Conservation (phyloP, 257 asterid species). For the Forsythia viridissima region DNA sequence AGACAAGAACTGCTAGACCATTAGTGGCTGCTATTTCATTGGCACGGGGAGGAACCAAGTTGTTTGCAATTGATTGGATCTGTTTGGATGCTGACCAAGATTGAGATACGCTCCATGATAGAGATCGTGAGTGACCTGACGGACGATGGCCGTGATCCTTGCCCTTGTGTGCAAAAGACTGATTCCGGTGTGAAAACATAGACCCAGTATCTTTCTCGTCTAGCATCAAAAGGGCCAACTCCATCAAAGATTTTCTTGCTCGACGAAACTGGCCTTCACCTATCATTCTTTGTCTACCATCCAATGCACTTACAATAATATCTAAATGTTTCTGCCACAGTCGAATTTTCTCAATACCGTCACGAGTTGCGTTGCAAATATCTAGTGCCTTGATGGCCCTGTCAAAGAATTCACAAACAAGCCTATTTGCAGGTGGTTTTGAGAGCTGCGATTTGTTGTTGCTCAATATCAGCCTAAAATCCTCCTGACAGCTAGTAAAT, state of each 20-base stretch:
- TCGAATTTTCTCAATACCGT: slow-evolving; percentile 75
- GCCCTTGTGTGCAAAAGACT: slow-evolving; percentile 77
- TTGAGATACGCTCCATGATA: slow-evolving; percentile 92
- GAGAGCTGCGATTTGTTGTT: slow-evolving; percentile 46
- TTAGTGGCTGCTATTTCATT: slow-evolving; percentile 60
- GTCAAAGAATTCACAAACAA: slow-evolving; percentile 67
- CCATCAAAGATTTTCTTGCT: slow-evolving; percentile 79
- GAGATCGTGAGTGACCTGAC: slow-evolving; percentile 78
- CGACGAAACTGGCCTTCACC: slow-evolving; percentile 81
- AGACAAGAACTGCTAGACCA: slow-evolving; percentile 59
- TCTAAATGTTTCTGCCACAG: slow-evolving; percentile 82
- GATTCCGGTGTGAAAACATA: slow-evolving; percentile 59
- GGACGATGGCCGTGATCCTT: slow-evolving; percentile 56
- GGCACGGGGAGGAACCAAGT: slow-evolving; percentile 69
- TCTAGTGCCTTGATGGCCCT: slow-evolving; percentile 83
- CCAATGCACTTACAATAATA: slow-evolving; percentile 65
- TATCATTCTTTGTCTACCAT: slow-evolving; percentile 36
- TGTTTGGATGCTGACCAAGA: slow-evolving; percentile 96
- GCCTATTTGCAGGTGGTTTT: slow-evolving; percentile 57
- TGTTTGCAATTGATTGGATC: slow-evolving; percentile 71
- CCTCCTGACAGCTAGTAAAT: slow-evolving; percentile 63
- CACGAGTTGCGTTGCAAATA: slow-evolving; percentile 83
- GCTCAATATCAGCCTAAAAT: slow-evolving; percentile 45
- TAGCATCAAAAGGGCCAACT: slow-evolving; percentile 75
- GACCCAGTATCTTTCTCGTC: slow-evolving; percentile 73